Evolutionary conservation across 352 stramenopile genomes (phyloP).

Genomic region (Phytophthora macrochlamydospora): DNA sequence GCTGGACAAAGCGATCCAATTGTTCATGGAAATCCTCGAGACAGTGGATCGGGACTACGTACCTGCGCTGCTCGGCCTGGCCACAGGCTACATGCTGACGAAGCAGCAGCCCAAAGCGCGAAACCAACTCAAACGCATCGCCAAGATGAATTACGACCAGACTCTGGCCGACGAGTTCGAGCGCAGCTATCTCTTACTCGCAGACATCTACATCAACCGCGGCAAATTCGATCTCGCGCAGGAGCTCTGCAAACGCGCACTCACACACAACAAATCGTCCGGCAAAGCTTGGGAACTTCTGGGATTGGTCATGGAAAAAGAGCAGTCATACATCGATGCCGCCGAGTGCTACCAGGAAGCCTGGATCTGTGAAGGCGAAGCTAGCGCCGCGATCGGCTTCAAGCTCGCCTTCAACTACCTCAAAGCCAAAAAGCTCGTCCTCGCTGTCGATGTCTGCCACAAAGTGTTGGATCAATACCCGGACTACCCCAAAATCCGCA

Average conservation of each 20-base stretch:
- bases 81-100: conserved; percentile 92
- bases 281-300: conserved; percentile 93
- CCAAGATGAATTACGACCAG: conserved; percentile 92
- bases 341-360: conserved; percentile 94
- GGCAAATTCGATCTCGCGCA: conserved; percentile 94
- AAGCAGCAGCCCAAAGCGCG: conserved; percentile 92
- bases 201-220: conserved; percentile 92
- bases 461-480: conserved; percentile 94
- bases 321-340: conserved; percentile 92
- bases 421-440: conserved; percentile 92
- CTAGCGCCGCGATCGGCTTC: conserved; percentile 90
- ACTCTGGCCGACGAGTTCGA: conserved; percentile 93
- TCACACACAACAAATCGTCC: conserved; percentile 94
- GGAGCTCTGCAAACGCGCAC: conserved; percentile 92
- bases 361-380: conserved; percentile 82
- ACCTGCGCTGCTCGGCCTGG: conserved; percentile 88
- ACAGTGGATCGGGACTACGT: conserved; percentile 87
- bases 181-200: conserved; percentile 92
- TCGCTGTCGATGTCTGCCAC: conserved; percentile 92
- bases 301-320: conserved; percentile 95
- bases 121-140: conserved; percentile 95
- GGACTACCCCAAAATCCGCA: conserved; percentile 94
- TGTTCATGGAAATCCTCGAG: conserved; percentile 93
- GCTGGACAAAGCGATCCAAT: conserved; percentile 88
- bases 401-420: conserved; percentile 97